Evolutionary conservation across 2,329 filamentous ascomycete genomes (phyloP).

Genomic region (Trichoderma lentiforme): DNA sequence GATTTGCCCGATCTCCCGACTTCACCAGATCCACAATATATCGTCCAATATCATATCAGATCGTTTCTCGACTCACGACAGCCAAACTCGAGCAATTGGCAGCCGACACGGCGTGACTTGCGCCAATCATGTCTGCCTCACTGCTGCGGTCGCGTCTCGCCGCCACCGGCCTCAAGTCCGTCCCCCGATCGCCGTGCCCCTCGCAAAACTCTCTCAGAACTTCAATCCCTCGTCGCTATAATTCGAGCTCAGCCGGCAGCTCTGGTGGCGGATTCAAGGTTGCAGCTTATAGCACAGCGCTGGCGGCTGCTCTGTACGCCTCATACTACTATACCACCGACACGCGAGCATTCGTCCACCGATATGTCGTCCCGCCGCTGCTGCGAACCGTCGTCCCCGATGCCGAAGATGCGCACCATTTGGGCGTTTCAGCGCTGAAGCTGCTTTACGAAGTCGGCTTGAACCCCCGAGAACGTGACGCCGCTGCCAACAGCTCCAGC

Average conservation of each 20-base stretch:
- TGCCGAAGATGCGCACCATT: constrained; percentile 89
- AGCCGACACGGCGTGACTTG: constrained; percentile 20
- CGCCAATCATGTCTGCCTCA: constrained; percentile 19
- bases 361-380: constrained; percentile 62
- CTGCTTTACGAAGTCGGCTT: constrained; percentile 69
- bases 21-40: background rate
- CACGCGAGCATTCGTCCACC: constrained; percentile 67
- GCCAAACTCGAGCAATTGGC: constrained; percentile 17
- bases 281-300: constrained; percentile 39
- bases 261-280: constrained; percentile 28
- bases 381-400: constrained; percentile 67
- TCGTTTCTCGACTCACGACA: background rate
- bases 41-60: background rate
- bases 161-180: background rate
- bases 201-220: background rate
- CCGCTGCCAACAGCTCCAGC: constrained; percentile 31
- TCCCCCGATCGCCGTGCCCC: background rate
- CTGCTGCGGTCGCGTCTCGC: constrained; percentile 17
- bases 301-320: constrained; percentile 43
- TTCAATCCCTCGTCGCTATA: constrained; percentile 2
- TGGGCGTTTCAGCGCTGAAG: constrained; percentile 68
- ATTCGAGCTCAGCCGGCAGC: constrained; percentile 6
- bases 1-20: constrained; percentile 5
- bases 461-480: constrained; percentile 75
- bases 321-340: constrained; percentile 71